These are phyloP conservation scores for Lepiota venenata DNA, from an alignment of 768 basidiomycete genomes.

Conservation along the genomic window DNA sequence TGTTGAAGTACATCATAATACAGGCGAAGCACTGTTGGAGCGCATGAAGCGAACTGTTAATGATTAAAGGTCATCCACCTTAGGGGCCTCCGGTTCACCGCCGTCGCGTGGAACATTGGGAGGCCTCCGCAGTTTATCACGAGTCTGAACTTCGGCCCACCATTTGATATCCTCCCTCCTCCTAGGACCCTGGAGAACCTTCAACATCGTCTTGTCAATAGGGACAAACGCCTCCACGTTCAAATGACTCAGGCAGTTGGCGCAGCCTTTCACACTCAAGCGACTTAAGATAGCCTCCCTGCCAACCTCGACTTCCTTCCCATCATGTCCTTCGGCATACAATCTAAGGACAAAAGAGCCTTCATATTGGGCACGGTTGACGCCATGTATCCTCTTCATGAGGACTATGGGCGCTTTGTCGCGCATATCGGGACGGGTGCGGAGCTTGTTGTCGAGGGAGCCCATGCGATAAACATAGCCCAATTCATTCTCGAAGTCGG, in stretches of 20 bases:
- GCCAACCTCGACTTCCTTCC: slow-evolving; percentile 3
- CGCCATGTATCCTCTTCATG: neutral
- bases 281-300: slow-evolving; percentile 4
- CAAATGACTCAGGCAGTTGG: neutral
- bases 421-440: neutral
- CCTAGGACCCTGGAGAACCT: neutral
- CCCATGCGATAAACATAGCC: neutral
- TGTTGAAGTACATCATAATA: no score
- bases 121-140: neutral
- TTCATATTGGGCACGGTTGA: slow-evolving; percentile 1
- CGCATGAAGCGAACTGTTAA: no score
- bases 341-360: slow-evolving; percentile 4
- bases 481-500: neutral
- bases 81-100: no score
- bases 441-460: neutral
- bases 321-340: slow-evolving; percentile 5
- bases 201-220: neutral
- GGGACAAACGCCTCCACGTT: slow-evolving; percentile 1
- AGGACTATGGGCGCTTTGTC: neutral
- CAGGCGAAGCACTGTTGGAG: no score
- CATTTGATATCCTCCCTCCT: neutral
- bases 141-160: slow-evolving; percentile 1
- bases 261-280: neutral
- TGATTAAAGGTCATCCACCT: no score
- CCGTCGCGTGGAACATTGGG: neutral